Base-by-base conservation (phyloP, 2,329 filamentous ascomycete species). In the Aureobasidium sp. region DNA sequence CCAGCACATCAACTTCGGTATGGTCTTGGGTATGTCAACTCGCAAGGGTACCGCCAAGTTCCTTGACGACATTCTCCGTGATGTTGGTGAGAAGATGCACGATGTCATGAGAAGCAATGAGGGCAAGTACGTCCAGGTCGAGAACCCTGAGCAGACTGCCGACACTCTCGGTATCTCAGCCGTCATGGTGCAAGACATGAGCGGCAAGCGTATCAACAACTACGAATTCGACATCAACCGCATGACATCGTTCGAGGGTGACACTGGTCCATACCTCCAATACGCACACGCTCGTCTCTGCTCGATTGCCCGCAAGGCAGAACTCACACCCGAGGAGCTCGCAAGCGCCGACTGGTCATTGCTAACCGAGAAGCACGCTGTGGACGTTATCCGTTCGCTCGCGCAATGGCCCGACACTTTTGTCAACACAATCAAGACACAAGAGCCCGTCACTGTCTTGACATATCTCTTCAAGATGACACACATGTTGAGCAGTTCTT, bases 121-220 rank as follows among this genome's bases (percentile, higher is more conserved):
- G 69, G 81, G 83, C 71, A 99, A 99, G 81, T 99, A 97, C 76
- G 78, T 85, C 62, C 92, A 97, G 76, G 87, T 99, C 24, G 89
- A 87, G 71, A 81, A 97, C 74, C 93, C 93, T 0, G 86, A 85
- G 61, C 83, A 84, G 61, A 89, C 87, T 10, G 92, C 94, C 65
- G 94, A 97, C 77, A 90, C 84, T 12, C 83, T 97, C 3, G 94
- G 93, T 66, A 97, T 97, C 72, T 92, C 89, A 66, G 88, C 89
- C 71, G 93, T 97, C 72, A 97, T 97, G 92, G 91, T 96, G 24
- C 93, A 97, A 76, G 94, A 97, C 72, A 96, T 97, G 91, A 89
- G 85, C 67, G 94, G 93, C 74, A 97, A 97, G 84, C 85, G 57
- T 88, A 79, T 86, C 71, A 85, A 86, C 75, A 82, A 84, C 69